phyloP scores from a whole-genome alignment of 441 rosid genomes.

The Pelargonium fulgidum region DNA sequence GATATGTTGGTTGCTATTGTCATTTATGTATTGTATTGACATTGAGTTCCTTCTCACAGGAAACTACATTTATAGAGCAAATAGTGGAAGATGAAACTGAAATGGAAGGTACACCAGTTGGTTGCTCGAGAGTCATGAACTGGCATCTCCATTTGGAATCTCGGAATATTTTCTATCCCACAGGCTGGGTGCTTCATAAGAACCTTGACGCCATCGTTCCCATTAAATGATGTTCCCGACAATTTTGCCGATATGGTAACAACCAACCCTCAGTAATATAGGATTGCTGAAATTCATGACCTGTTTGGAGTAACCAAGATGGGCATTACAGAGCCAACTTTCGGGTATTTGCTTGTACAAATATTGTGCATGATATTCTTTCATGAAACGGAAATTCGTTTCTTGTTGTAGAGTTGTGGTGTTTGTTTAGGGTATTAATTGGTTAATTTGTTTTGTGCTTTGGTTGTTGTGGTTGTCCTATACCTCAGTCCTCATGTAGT shows the following conservation, averaged over 20 bases:
- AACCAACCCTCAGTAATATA: no score
- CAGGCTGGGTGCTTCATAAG: slow-evolving; percentile 63
- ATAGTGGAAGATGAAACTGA: slow-evolving; percentile 85
- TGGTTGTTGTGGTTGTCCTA: background rate
- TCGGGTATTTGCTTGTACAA: slow-evolving; percentile 13
- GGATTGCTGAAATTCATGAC: no score
- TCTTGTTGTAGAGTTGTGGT: slow-evolving; percentile 18
- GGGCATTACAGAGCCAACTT: slow-evolving; percentile 17
- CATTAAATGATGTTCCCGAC: slow-evolving; percentile 29
- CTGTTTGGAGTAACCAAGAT: slow-evolving; percentile 10
- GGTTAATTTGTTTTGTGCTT: slow-evolving; percentile 3
- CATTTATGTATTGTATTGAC: background rate
- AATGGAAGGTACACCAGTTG: slow-evolving; percentile 68
- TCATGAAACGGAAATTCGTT: slow-evolving; percentile 16
- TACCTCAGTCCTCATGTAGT: no score
- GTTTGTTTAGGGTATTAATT: background rate
- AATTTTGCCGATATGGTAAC: slow-evolving; percentile 16
- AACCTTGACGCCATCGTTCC: slow-evolving; percentile 56
- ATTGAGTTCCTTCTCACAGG: slow-evolving; percentile 27
- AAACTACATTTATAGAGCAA: slow-evolving; percentile 88
- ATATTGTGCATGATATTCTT: slow-evolving; percentile 26
- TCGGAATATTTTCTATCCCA: slow-evolving; percentile 51
- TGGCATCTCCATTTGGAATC: slow-evolving; percentile 94
- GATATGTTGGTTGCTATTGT: background rate
- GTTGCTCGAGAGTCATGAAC: slow-evolving; percentile 70